Evolutionary conservation across 2,329 filamentous ascomycete species (phyloP), one percentile per base, ranked within the genome.

Genomic region (Microdochium trichocladiopsis): DNA sequence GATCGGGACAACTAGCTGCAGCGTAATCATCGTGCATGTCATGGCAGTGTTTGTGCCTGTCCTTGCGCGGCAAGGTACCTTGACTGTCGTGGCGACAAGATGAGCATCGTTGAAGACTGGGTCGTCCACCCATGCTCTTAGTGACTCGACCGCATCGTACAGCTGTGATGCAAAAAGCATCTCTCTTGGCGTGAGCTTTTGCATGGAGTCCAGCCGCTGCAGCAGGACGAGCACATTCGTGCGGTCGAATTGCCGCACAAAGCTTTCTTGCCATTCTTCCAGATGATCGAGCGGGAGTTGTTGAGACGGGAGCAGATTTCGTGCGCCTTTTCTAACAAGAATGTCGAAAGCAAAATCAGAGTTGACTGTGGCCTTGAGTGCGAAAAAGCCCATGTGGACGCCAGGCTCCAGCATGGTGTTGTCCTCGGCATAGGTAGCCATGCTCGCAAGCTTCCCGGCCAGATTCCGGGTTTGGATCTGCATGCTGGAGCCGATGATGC

Each of bases 401-500:
- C 78, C 80, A 0, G 77, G 70, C 6, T 74, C 69, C 18, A 79
- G 66, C 58, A 77, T 74, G 9, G 68, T 71, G 53, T 66, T 71
- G 56, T 69, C 68, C 52, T 70, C 69, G 2, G 72, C 74, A 64
- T 83, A 88, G 18, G 71, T 74, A 16, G 81, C 78, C 77, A 95
- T 88, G 25, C 78, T 76, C 10, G 73, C 70, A 12, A 95, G 71
- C 52, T 84, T 82, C 5, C 68, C 65, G 47, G 79, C 75, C 2
- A 95, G 72, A n/a, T 82, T 79, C 1, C 73, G 69, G 2, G 77
- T 74, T 48, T 84, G 78, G 52, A 95, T 84, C 61, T 93, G 88
- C 76, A 95, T 86, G 56, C 82, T 86, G 23, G 82, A 77, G 22
- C 86, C 80, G 56, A 95, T 82, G 43, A 82, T 80, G 18, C 80